phyloP scores from a whole-genome alignment of 2,329 filamentous ascomycete genomes.

The Fusarium paranaense region DNA sequence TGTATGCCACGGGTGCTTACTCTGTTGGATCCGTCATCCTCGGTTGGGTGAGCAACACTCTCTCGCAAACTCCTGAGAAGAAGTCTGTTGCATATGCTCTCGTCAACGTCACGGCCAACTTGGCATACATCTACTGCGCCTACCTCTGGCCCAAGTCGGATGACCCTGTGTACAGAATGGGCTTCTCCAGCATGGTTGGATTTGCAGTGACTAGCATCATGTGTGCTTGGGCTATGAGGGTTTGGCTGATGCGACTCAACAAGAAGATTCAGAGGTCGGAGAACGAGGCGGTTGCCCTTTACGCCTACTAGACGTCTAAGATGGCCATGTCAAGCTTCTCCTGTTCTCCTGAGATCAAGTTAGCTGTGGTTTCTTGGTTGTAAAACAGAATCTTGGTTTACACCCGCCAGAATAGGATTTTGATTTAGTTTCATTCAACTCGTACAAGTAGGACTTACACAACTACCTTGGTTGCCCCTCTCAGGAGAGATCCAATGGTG shows the following conservation, averaged over 20 bases:
- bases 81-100: constrained; percentile 54
- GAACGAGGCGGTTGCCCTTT: constrained; percentile 11
- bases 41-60: constrained; percentile 53
- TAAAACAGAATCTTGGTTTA: no score
- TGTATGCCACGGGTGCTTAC: constrained; percentile 48
- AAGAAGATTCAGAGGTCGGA: constrained; percentile 21
- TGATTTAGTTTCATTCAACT: not conserved
- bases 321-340: no score
- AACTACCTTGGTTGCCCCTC: not conserved
- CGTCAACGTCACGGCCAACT: constrained; percentile 45
- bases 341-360: no score
- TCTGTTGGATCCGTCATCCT: constrained; percentile 54
- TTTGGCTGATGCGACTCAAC: constrained; percentile 35
- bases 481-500: no score
- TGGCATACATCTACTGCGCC: constrained; percentile 15
- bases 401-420: no score
- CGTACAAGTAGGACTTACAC: not conserved
- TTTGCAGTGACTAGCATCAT: constrained; percentile 29
- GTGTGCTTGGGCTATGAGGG: constrained; percentile 35
- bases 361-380: no score
- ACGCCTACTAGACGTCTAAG: constrained; percentile 9
- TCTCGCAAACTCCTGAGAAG: constrained; percentile 56
- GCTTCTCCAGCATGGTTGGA: constrained; percentile 19
- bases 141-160: constrained; percentile 16
- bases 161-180: constrained; percentile 12